phyloP scores from a whole-genome alignment of 805 yeast genomes.

The Komagataella ulmi region DNA sequence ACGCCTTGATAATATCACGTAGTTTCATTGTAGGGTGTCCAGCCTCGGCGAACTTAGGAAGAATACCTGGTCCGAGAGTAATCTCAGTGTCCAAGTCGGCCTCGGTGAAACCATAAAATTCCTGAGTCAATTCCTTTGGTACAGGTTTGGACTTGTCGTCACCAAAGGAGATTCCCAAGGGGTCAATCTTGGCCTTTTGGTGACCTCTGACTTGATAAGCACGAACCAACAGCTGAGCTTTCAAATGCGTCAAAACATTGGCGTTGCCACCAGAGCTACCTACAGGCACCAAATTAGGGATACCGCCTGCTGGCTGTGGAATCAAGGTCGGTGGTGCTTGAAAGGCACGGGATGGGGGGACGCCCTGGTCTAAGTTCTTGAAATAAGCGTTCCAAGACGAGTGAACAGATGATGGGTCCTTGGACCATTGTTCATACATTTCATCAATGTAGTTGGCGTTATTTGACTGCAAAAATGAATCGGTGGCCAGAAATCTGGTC shows the following conservation, averaged over 20 bases:
- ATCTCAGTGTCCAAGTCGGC: constrained; percentile 73
- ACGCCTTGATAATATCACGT: constrained; percentile 61
- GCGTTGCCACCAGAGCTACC: constrained; percentile 35
- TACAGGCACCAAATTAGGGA: constrained; percentile 39
- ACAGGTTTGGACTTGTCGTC: constrained; percentile 33
- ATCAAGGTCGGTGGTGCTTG: constrained; percentile 85
- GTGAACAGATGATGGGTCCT: constrained; percentile 86
- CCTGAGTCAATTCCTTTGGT: constrained; percentile 85
- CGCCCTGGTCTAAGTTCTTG: constrained; percentile 70
- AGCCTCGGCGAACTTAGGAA: constrained; percentile 73
- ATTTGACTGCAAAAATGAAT: constrained; percentile 70
- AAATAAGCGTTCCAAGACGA: constrained; percentile 96
- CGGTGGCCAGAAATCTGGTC: constrained; percentile 27
- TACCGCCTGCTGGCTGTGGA: constrained; percentile 71
- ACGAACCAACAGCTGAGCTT: constrained; percentile 91
- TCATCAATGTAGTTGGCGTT: constrained; percentile 92
- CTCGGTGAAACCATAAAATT: constrained; percentile 84
- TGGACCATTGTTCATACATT: constrained; percentile 91
- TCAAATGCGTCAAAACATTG: constrained; percentile 77
- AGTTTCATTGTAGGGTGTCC: constrained; percentile 53
- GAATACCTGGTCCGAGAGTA: constrained; percentile 93
- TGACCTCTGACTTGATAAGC: constrained; percentile 99
- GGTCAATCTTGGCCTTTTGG: constrained; percentile 89
- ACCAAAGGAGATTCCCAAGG: constrained; percentile 84
- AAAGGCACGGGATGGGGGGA: constrained; percentile 67